phyloP scores from a whole-genome alignment of 768 basidiomycete genomes.

The Trametes cinnabarina region DNA sequence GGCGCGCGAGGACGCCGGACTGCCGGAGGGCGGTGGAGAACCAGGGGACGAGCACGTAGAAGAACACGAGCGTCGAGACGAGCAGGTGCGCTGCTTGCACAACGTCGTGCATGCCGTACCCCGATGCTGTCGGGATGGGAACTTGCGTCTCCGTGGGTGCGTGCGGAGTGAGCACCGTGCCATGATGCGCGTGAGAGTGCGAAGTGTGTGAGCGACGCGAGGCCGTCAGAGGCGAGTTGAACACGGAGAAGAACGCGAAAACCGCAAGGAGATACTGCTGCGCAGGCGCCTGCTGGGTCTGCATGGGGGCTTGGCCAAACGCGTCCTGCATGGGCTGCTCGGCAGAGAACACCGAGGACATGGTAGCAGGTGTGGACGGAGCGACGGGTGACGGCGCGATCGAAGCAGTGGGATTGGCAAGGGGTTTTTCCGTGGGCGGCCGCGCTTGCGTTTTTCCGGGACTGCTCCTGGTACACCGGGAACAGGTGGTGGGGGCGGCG shows the following conservation, averaged over 20 bases:
- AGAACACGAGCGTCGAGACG: constrained; percentile 62
- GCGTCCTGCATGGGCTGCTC: constrained; percentile 19
- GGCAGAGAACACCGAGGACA: constrained; percentile 17
- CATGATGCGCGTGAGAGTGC: constrained; percentile 45
- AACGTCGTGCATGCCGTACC: constrained; percentile 50
- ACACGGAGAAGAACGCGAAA: constrained; percentile 84
- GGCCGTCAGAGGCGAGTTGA: constrained; percentile 68
- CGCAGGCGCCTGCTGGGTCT: constrained; percentile 21
- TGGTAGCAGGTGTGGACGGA: constrained; percentile 12
- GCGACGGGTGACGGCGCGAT: constrained; percentile 18
- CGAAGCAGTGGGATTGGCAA: constrained; percentile 33
- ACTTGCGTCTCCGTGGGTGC: constrained; percentile 24
- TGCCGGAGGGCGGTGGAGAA: constrained; percentile 32
- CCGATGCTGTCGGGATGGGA: constrained; percentile 19
- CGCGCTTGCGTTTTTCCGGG: constrained; percentile 81
- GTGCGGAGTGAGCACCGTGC: constrained; percentile 49
- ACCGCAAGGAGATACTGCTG: constrained; percentile 77
- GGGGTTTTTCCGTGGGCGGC: constrained; percentile 73
- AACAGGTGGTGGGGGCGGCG: constrained; percentile 29
- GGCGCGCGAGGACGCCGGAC: constrained; percentile 4
- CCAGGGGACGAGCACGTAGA: constrained; percentile 53
- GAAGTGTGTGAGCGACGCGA: constrained; percentile 29
- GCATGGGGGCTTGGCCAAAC: constrained; percentile 9
- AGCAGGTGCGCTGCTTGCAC: constrained; percentile 65
- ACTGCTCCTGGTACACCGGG: constrained; percentile 36